These are phyloP conservation scores for Goniomonas avonlea DNA, from an alignment of 78 protist species.

Conservation along the genomic window DNA sequence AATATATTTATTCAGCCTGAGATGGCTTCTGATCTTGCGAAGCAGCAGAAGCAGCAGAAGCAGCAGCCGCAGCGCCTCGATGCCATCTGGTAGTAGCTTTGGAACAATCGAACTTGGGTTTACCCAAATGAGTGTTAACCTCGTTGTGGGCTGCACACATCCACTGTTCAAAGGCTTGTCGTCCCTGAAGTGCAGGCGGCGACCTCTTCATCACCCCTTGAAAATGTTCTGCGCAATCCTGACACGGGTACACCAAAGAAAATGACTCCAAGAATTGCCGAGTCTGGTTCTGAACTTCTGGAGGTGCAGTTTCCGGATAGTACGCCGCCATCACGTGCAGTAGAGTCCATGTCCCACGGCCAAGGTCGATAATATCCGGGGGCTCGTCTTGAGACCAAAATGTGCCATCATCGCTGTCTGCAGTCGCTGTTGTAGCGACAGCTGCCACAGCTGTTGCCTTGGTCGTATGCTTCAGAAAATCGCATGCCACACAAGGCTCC, in stretches of 20 bases:
- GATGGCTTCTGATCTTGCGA: no score
- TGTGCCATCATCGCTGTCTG: no score
- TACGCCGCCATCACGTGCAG: conserved; percentile 39
- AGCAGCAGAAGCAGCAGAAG: no score
- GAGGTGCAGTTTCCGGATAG: conserved; percentile 23
- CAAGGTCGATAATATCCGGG: conserved; percentile 2
- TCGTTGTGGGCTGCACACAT: conserved; percentile 31
- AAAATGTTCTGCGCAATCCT: conserved; percentile 10
- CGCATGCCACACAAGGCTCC: no score
- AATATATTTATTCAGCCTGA: no score
- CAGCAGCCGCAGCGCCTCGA: no score
- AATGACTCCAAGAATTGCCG: background rate
- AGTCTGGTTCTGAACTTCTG: background rate
- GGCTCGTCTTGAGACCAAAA: no score
- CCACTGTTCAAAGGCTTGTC: background rate
- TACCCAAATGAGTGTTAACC: conserved; percentile 20
- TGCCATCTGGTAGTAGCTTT: conserved; percentile 23
- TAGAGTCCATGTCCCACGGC: conserved; percentile 27
- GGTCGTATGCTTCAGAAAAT: no score
- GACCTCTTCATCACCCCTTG: background rate
- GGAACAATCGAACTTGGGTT: conserved; percentile 29
- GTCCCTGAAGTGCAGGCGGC: background rate
- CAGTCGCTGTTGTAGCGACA: no score
- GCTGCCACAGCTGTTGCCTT: no score
- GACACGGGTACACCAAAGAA: conserved; percentile 24